phyloP scores from a whole-genome alignment of 164 flowering plant species.

The Macadamia tetraphylla region DNA sequence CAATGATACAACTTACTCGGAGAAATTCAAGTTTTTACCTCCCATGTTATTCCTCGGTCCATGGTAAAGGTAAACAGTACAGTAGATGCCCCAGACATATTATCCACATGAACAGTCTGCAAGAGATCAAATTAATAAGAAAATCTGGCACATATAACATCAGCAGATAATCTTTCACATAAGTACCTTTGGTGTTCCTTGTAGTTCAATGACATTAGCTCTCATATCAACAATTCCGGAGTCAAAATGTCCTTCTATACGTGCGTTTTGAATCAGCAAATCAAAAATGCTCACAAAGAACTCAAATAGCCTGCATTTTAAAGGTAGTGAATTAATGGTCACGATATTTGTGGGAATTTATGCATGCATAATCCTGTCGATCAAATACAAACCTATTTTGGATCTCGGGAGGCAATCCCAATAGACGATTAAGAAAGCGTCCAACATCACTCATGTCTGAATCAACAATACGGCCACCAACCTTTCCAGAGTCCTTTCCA shows the following conservation, averaged over 20 bases:
- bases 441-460: slow-evolving; percentile 99
- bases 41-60: slow-evolving; percentile 94
- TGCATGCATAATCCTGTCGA: not conserved
- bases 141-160: not conserved
- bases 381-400: slow-evolving; percentile 66
- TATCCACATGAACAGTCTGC: slow-evolving; percentile 91
- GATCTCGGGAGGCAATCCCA: slow-evolving; percentile 93
- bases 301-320: slow-evolving; percentile 76
- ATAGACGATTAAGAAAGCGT: slow-evolving; percentile 87
- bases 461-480: slow-evolving; percentile 85
- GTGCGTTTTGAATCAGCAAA: slow-evolving; percentile 78
- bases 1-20: not conserved
- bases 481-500: slow-evolving; percentile 68
- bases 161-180: slow-evolving; percentile 2
- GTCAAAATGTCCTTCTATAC: slow-evolving; percentile 85
- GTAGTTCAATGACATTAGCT: slow-evolving; percentile 64
- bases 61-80: slow-evolving; percentile 73
- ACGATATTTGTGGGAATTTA: not conserved
- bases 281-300: slow-evolving; percentile 78
- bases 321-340: slow-evolving; percentile 1
- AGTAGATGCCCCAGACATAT: slow-evolving; percentile 85
- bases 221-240: slow-evolving; percentile 92
- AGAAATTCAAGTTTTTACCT: slow-evolving; percentile 38
- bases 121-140: slow-evolving; percentile 20
- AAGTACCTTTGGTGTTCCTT: slow-evolving; percentile 76